Evolutionary conservation across 352 stramenopile genomes (phyloP).

Genomic region (Phytophthora cactorum): DNA sequence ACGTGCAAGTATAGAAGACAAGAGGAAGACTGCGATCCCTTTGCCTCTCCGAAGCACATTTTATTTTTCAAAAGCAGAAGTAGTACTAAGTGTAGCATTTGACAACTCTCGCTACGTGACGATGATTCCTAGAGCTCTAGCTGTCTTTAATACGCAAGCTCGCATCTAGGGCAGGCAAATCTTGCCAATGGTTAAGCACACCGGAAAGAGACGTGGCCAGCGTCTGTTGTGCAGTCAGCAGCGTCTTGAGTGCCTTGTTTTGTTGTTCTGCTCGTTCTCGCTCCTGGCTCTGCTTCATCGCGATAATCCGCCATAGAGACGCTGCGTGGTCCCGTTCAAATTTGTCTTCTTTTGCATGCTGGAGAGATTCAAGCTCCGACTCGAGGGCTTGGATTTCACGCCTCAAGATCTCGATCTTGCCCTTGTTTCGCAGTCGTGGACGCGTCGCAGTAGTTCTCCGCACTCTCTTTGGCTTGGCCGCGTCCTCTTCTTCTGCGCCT

Average conservation of each 20-base stretch:
- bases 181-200: conserved; percentile 22
- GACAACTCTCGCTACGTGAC: background rate
- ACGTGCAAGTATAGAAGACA: too few relatives aligned
- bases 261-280: conserved; percentile 23
- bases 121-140: too few relatives aligned
- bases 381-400: conserved; percentile 22
- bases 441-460: conserved; percentile 2
- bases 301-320: conserved; percentile 24
- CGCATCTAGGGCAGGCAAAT: conserved; percentile 12
- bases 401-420: conserved; percentile 29
- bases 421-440: conserved; percentile 31
- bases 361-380: conserved; percentile 12
- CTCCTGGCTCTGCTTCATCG: conserved; percentile 25
- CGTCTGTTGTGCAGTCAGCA: conserved; percentile 21
- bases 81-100: too few relatives aligned
- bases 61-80: too few relatives aligned
- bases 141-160: background rate
- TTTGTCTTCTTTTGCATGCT: background rate
- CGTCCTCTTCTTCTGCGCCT: background rate
- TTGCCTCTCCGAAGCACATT: too few relatives aligned
- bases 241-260: conserved; percentile 30
- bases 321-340: background rate
- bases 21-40: too few relatives aligned
- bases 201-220: conserved; percentile 20
- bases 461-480: conserved; percentile 11